Conservation (phyloP, 768 basidiomycete species). For the Lyophyllum shimeji region DNA sequence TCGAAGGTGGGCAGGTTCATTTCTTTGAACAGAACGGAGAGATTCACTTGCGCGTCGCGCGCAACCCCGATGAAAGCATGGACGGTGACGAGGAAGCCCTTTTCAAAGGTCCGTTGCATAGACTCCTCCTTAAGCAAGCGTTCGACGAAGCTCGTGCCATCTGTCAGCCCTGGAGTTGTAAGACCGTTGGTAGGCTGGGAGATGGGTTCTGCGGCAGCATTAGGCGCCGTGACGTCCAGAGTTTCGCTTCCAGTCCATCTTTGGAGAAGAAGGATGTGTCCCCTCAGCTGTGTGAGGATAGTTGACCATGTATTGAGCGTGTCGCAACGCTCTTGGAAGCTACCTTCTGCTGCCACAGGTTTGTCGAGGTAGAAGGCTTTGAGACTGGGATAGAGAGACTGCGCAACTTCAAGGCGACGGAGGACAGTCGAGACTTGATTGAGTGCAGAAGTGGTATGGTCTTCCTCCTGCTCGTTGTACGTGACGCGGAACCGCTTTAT, state of each 20-base stretch:
- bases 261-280: constrained; percentile 76
- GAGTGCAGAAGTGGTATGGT: constrained; percentile 46
- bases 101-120: constrained; percentile 93
- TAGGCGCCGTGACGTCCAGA: constrained; percentile 83
- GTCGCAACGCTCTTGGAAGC: constrained; percentile 82
- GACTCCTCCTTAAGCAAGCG: constrained; percentile 93
- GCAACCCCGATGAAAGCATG: constrained; percentile 83
- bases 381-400: constrained; percentile 84
- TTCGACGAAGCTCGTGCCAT: constrained; percentile 88
- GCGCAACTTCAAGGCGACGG: constrained; percentile 74
- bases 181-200: constrained; percentile 23
- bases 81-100: constrained; percentile 83
- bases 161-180: constrained; percentile 47
- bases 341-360: constrained; percentile 58
- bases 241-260: constrained; percentile 94
- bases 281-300: constrained; percentile 81
- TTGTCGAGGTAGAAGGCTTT: constrained; percentile 81
- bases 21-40: constrained; percentile 71
- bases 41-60: constrained; percentile 82
- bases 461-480: constrained; percentile 29
- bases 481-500: constrained; percentile 72
- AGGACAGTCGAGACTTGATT: constrained; percentile 66
- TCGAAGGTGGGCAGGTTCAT: constrained; percentile 94
- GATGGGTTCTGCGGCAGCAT: constrained; percentile 62
- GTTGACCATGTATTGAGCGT: constrained; percentile 91